These are phyloP conservation scores for Choiromyces venosus DNA, from an alignment of 495 filamentous ascomycete species.

Conservation along the genomic window DNA sequence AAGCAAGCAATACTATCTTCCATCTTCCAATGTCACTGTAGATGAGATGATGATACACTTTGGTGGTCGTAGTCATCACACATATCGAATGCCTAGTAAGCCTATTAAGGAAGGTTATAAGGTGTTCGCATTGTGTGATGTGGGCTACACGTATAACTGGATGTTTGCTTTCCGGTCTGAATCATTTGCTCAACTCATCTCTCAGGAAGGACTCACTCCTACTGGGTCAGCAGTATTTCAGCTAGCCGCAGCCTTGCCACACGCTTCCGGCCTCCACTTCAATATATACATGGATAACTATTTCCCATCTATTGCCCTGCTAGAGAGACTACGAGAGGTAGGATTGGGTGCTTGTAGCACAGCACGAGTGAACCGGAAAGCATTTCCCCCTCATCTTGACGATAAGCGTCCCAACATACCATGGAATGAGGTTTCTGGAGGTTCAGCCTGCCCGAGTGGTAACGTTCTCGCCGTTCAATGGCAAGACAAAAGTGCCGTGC, in stretches of 20 bases:
- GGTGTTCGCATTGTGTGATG: slow-evolving; percentile 7
- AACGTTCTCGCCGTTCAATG: slow-evolving; percentile 13
- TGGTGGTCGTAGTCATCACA: slow-evolving; percentile 10
- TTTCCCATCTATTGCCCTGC: slow-evolving; percentile 10
- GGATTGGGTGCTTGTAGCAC: slow-evolving; percentile 12
- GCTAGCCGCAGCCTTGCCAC: slow-evolving; percentile 7
- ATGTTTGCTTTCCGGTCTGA: slow-evolving; percentile 1
- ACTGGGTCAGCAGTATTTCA: slow-evolving; percentile 8
- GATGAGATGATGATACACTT: slow-evolving; percentile 21
- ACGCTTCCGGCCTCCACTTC: slow-evolving; percentile 8
- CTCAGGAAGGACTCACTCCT: slow-evolving; percentile 6
- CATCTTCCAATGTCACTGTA: slow-evolving; percentile 5
- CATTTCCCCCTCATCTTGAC: slow-evolving; percentile 9
- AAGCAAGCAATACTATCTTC: background rate
- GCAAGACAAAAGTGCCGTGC: slow-evolving; percentile 17
- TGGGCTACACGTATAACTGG: background rate
- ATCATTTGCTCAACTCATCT: background rate
- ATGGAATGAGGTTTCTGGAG: slow-evolving; percentile 16
- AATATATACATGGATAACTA: slow-evolving; percentile 20
- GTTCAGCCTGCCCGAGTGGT: background rate
- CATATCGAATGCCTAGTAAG: slow-evolving; percentile 14
- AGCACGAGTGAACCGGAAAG: background rate
- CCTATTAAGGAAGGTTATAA: slow-evolving; percentile 22
- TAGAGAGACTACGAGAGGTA: background rate
- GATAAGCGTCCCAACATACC: slow-evolving; percentile 12